Evolutionary conservation across 2,329 filamentous ascomycete genomes (phyloP), one percentile per base, ranked within the genome.

Genomic region (Pseudopithomyces maydicus): DNA sequence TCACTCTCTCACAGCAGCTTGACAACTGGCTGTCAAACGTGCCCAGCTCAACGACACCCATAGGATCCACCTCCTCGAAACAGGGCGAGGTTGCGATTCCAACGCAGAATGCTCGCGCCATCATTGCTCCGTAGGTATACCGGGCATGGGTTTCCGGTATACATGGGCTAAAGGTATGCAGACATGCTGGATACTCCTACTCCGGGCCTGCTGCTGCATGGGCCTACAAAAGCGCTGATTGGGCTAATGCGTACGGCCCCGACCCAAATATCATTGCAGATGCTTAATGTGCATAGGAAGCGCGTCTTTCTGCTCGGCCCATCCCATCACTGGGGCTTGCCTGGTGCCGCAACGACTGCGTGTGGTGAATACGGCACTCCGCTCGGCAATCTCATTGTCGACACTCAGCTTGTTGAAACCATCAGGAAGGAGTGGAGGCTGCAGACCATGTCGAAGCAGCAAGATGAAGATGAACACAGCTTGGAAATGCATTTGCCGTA

Each of bases 401-500:
- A 96, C 71, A 78, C 72, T 7, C 77, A 79, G 4, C 82, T 84
- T 0, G 81, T 85, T 0, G 77, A 83, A 17, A 79, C 82, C 51
- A 70, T 75, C 52, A 59, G 66, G 26, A 54, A 71, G 23, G 57
- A 65, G 42, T 73, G 70, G 71, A 52, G 50, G 2, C 59, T 75
- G 6, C 64, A 73, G 35, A 56, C 57, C 35, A 95, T 97, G 81
- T 85, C 84, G 1, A 77, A 75, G 17, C 69, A 79, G 3, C 81
- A 87, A 6, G 95, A 99, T 69, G 85, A 92, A 59, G 84, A 85
- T 5, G 95, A 99, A 77, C 95, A 99, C 77, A 97, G 91, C 50
- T 84, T 98, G 1, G 95, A 99, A 80, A 96, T 99, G 90, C 95
- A 99, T 67, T 82, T 98, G 8, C 94, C 95, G 0, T 97, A 96